A percentile compares a stretch with the other conserved stretches of the same genome.
These are phyloP conservation scores for Aechmea fasciata DNA, from an alignment of 176 grass and related monocot species.

Conservation along the genomic window DNA sequence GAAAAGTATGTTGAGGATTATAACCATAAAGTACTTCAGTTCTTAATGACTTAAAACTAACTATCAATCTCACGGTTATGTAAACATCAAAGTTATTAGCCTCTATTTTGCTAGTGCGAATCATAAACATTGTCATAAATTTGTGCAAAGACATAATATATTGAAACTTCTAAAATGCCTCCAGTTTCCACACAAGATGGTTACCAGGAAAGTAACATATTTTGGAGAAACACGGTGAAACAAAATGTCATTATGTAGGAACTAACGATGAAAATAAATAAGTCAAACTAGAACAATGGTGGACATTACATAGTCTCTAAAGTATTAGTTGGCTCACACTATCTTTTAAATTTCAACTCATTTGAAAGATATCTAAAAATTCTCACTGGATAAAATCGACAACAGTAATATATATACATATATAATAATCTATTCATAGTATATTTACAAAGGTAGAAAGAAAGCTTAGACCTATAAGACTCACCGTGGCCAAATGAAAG, in stretches of 20 bases:
- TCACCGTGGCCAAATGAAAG: too few species aligned
- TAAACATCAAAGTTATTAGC: background rate
- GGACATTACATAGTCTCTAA: background rate
- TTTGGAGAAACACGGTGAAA: too few species aligned
- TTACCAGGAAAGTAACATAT: too few species aligned
- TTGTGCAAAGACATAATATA: background rate
- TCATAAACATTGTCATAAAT: background rate
- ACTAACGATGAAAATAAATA: too few species aligned
- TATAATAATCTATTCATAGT: background rate
- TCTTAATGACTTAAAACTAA: background rate
- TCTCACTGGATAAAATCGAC: background rate
- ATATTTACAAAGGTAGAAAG: too few species aligned
- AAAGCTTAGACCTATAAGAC: too few species aligned
- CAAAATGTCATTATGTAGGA: too few species aligned
- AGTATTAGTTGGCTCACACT: background rate
- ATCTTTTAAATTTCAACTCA: background rate
- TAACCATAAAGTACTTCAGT: background rate
- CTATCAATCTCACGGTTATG: background rate
- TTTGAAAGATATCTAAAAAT: background rate
- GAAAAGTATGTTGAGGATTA: background rate
- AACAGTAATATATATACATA: background rate
- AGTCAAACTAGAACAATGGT: too few species aligned
- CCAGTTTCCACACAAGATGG: too few species aligned
- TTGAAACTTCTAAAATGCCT: background rate
- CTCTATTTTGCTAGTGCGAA: background rate